A percentile compares a stretch with the other conserved stretches of the same genome.
Conservation (phyloP, 139 green algal genomes). For the Gonium pectorale region DNA sequence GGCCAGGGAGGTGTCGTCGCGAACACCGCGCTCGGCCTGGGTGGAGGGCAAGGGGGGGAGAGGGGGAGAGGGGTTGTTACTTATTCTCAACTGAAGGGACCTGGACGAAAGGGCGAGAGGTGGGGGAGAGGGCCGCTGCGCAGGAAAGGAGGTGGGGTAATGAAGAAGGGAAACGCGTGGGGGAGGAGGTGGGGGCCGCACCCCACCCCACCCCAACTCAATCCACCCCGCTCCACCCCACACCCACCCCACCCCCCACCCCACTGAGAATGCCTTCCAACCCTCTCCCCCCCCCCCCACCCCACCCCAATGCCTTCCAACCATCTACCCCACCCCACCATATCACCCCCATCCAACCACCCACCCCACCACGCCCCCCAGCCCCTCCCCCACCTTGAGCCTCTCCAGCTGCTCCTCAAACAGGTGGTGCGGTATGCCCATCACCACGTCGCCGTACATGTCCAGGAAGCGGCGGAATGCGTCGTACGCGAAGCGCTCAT, state of each 20-base stretch:
- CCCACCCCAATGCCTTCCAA: neutral
- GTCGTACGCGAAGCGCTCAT: conserved; percentile 82
- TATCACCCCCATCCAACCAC: neutral
- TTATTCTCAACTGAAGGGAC: too few species aligned
- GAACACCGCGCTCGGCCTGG: conserved; percentile 32
- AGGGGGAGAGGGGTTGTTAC: neutral
- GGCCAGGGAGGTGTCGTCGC: conserved; percentile 85
- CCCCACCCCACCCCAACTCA: neutral
- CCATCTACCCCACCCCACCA: neutral
- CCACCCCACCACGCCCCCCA: neutral
- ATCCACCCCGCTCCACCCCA: neutral
- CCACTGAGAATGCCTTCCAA: neutral
- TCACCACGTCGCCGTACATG: conserved; percentile 90
- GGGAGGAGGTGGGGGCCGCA: neutral
- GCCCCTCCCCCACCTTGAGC: conserved; percentile 73
- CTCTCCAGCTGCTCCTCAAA: conserved; percentile 86
- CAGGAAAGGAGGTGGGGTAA: too few species aligned
- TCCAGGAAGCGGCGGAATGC: conserved; percentile 86
- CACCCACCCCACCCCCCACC: neutral
- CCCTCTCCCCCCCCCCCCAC: neutral
- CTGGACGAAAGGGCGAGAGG: neutral
- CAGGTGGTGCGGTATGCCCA: conserved; percentile 82
- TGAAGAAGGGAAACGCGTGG: neutral
- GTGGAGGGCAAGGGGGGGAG: neutral
- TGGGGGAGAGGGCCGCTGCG: too few species aligned